These are phyloP conservation scores for Clarireedia paspali DNA, from an alignment of 2,329 filamentous ascomycete species.

Conservation along the genomic window DNA sequence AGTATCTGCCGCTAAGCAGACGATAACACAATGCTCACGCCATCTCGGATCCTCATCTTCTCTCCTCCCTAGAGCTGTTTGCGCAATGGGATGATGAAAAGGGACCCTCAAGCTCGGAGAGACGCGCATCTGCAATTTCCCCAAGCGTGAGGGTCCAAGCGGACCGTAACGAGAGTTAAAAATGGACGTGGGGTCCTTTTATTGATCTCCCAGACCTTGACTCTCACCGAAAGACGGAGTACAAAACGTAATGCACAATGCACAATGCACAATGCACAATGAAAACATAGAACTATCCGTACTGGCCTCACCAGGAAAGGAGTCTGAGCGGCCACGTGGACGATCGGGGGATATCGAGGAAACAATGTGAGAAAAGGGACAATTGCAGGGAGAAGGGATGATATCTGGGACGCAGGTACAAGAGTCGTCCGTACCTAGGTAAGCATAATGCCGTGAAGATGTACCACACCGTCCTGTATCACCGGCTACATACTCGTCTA, in stretches of 20 bases:
- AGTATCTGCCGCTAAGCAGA: no score
- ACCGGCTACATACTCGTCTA: not conserved
- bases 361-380: not conserved
- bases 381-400: not conserved
- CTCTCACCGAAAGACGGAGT: not conserved
- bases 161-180: not conserved
- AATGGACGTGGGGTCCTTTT: not conserved
- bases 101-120: not conserved
- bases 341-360: not conserved
- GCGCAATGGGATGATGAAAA: not conserved
- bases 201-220: not conserved
- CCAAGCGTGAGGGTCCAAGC: conserved; percentile 1
- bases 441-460: not conserved
- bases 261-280: no score
- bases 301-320: not conserved
- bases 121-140: not conserved
- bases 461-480: not conserved
- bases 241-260: not conserved
- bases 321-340: conserved; percentile 9
- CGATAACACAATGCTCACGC: no score
- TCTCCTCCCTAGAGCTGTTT: not conserved
- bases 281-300: not conserved
- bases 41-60: no score
- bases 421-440: not conserved
- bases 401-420: not conserved